phyloP scores from a whole-genome alignment of 805 yeast species.

The Tetrapisispora fleetii region DNA sequence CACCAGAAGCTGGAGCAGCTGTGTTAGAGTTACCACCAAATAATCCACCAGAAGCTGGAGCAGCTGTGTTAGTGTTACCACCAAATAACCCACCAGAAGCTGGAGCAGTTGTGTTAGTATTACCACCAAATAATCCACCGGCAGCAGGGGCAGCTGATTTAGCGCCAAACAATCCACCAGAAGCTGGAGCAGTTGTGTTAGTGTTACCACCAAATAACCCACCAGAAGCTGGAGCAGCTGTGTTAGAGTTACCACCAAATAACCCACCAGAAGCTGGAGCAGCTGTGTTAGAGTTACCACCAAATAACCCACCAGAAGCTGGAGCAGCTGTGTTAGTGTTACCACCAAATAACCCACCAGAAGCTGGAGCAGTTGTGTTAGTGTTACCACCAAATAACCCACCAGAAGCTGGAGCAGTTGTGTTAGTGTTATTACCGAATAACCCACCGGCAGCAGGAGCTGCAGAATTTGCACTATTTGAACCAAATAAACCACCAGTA shows the following conservation, averaged over 20 bases:
- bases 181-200: not conserved
- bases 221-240: slow-evolving; percentile 9
- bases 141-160: not conserved
- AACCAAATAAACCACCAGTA: slow-evolving; percentile 5
- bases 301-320: slow-evolving; percentile 17
- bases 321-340: not conserved
- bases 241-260: slow-evolving; percentile 1
- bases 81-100: slow-evolving; percentile 20
- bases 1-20: slow-evolving; percentile 8
- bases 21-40: slow-evolving; percentile 3
- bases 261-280: slow-evolving; percentile 18
- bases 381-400: too few relatives aligned
- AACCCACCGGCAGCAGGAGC: slow-evolving; percentile 32
- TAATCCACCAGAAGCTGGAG: slow-evolving; percentile 30
- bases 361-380: not conserved
- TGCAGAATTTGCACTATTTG: not conserved
- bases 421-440: too few relatives aligned
- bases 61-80: slow-evolving; percentile 8
- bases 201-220: slow-evolving; percentile 15
- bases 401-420: too few relatives aligned
- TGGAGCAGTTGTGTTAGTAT: not conserved
- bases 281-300: slow-evolving; percentile 10
- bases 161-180: slow-evolving; percentile 3
- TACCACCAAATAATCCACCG: slow-evolving; percentile 26
- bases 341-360: slow-evolving; percentile 26